These are phyloP conservation scores for Xerocomellus dryophilus DNA, from an alignment of 768 basidiomycete species.

Conservation along the genomic window DNA sequence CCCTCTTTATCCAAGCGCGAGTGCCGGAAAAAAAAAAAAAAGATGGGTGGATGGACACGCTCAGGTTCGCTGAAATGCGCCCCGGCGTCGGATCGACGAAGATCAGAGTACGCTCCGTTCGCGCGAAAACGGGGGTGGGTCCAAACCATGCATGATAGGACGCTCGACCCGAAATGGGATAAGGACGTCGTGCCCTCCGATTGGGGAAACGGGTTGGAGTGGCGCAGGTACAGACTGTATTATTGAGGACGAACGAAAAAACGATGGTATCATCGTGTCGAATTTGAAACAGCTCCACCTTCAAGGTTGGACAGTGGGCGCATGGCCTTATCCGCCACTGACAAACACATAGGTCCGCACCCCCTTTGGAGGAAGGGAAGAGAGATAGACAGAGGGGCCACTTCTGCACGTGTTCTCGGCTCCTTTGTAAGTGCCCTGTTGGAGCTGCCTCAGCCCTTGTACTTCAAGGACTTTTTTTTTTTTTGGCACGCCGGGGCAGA, in stretches of 20 bases:
- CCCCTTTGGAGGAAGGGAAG: background rate
- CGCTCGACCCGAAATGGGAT: too few species aligned
- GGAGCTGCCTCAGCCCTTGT: slow-evolving; percentile 4
- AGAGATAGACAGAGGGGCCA: background rate
- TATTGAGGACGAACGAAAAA: background rate
- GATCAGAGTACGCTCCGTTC: too few species aligned
- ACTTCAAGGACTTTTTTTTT: background rate
- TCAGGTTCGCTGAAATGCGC: slow-evolving; percentile 11
- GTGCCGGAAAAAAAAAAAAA: background rate
- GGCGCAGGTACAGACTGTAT: background rate
- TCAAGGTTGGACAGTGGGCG: too few species aligned
- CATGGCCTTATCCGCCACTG: background rate
- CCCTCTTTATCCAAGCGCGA: background rate
- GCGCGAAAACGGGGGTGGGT: background rate
- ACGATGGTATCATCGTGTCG: background rate
- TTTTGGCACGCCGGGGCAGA: slow-evolving; percentile 2
- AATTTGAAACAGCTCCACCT: slow-evolving; percentile 29
- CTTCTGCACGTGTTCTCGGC: slow-evolving; percentile 13
- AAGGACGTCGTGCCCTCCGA: background rate
- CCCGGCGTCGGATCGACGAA: too few species aligned
- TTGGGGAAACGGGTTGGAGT: background rate
- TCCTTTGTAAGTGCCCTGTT: slow-evolving; percentile 6
- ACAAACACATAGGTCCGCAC: background rate
- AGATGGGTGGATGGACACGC: slow-evolving; percentile 6
- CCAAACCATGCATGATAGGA: too few species aligned